These are phyloP conservation scores for Fusarium transvaalense DNA, from an alignment of 2,329 filamentous ascomycete species.

Conservation along the genomic window DNA sequence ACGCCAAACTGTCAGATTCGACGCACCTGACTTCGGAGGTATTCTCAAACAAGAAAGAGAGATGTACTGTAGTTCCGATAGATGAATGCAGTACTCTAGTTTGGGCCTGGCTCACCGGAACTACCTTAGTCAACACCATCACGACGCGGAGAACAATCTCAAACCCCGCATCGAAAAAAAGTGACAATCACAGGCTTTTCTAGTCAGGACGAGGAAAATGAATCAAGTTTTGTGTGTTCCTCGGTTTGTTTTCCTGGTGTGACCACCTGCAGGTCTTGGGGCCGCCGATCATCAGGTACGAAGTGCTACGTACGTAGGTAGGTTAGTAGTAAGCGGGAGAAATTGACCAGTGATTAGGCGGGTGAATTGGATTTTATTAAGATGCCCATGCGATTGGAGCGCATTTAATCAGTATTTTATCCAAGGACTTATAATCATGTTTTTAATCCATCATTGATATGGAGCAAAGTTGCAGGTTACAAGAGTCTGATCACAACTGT, in stretches of 20 bases:
- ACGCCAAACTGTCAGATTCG: not conserved
- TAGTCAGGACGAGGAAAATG: constrained; percentile 4
- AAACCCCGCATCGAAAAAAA: constrained; percentile 23
- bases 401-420: not conserved
- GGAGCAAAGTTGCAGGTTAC: not conserved
- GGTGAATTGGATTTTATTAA: not conserved
- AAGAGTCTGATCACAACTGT: not conserved
- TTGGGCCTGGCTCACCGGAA: constrained; percentile 20
- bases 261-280: constrained; percentile 35
- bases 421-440: not conserved
- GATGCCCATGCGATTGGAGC: not conserved
- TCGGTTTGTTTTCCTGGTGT: constrained; percentile 35
- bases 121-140: constrained; percentile 32
- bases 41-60: constrained; percentile 27
- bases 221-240: constrained; percentile 24
- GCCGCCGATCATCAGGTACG: constrained; percentile 42
- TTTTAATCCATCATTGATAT: not conserved
- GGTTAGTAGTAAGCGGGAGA: not conserved
- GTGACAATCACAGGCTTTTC: constrained; percentile 42
- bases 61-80: constrained; percentile 13
- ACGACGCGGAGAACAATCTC: constrained; percentile 7
- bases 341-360: not conserved
- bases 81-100: constrained; percentile 21
- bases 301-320: not conserved
- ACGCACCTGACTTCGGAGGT: constrained; percentile 29